A percentile compares a stretch with the other conserved stretches of the same genome.
Conservation (phyloP, 306 rosid species). For the Vigna angularis region DNA sequence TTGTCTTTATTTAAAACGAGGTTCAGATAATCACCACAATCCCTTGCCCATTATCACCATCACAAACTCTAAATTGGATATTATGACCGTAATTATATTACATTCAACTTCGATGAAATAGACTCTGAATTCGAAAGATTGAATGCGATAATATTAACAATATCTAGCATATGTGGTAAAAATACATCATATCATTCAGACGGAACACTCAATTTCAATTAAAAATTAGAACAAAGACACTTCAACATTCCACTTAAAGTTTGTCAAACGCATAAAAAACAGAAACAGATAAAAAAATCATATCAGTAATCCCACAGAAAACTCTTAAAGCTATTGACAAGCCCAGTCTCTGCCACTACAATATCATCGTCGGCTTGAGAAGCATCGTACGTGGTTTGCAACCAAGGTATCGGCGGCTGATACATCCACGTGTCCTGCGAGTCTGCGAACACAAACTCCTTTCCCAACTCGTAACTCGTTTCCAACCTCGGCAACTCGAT, state of each 20-base stretch:
- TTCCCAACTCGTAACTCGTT: slow-evolving; percentile 48
- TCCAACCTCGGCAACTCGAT: slow-evolving; percentile 75
- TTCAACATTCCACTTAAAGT: background rate
- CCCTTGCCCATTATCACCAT: no score
- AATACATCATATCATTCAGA: no score
- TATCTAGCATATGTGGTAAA: no score
- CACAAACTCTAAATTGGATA: no score
- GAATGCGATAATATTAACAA: no score
- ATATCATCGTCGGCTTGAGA: slow-evolving; percentile 33
- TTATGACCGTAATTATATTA: no score
- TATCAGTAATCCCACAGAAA: slow-evolving; percentile 57
- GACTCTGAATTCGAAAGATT: no score
- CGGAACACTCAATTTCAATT: background rate
- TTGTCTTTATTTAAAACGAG: no score
- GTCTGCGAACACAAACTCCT: slow-evolving; percentile 69
- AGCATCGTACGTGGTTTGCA: slow-evolving; percentile 46
- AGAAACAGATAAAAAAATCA: background rate
- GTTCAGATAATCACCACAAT: no score
- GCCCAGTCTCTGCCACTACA: slow-evolving; percentile 30
- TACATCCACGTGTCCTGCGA: slow-evolving; percentile 68
- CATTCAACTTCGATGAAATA: no score
- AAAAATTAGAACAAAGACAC: background rate
- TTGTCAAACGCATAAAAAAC: background rate
- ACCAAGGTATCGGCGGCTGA: slow-evolving; percentile 62
- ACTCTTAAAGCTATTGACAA: slow-evolving; percentile 50